These are phyloP conservation scores for Gaeumannomyces sp. DNA, from an alignment of 2,329 filamentous ascomycete species.

Conservation along the genomic window DNA sequence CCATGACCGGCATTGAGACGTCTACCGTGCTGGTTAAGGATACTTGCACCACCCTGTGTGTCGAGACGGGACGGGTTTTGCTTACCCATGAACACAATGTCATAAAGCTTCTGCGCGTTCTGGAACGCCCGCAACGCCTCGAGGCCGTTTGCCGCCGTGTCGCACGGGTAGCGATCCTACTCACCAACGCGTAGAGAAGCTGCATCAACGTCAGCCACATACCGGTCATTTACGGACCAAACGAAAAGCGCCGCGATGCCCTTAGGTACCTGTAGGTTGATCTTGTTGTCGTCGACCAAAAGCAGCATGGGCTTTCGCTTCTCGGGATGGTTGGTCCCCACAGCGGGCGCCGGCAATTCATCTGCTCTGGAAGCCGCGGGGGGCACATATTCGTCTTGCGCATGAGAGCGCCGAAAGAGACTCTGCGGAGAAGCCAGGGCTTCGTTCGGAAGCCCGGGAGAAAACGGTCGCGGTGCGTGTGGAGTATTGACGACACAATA, in stretches of 20 bases:
- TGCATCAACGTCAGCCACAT: too few species aligned
- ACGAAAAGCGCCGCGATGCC: slow-evolving; percentile 19
- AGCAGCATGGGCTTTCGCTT: slow-evolving; percentile 19
- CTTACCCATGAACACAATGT: slow-evolving; percentile 27
- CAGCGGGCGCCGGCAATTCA: background rate
- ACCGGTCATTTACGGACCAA: slow-evolving; percentile 23
- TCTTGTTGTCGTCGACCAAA: slow-evolving; percentile 35
- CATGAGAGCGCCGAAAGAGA: slow-evolving; percentile 1
- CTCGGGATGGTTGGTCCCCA: background rate
- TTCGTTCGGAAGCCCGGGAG: background rate
- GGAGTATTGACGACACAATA: background rate
- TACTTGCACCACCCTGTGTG: too few species aligned
- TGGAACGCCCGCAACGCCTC: slow-evolving; percentile 27
- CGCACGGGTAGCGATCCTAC: slow-evolving; percentile 25
- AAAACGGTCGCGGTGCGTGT: background rate
- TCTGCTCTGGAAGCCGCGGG: slow-evolving; percentile 1
- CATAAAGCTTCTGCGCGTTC: background rate
- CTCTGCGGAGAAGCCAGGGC: slow-evolving; percentile 8
- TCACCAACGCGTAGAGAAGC: too few species aligned
- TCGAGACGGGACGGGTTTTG: too few species aligned
- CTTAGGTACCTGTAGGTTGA: slow-evolving; percentile 28
- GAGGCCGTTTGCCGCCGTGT: slow-evolving; percentile 27
- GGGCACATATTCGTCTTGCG: slow-evolving; percentile 8
- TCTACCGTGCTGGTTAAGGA: slow-evolving; percentile 24
- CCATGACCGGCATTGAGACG: slow-evolving; percentile 52